Evolutionary conservation across 1,139 yeast genomes (phyloP), one percentile per base, ranked within the genome.

Genomic region (Citeromyces siamensis): DNA sequence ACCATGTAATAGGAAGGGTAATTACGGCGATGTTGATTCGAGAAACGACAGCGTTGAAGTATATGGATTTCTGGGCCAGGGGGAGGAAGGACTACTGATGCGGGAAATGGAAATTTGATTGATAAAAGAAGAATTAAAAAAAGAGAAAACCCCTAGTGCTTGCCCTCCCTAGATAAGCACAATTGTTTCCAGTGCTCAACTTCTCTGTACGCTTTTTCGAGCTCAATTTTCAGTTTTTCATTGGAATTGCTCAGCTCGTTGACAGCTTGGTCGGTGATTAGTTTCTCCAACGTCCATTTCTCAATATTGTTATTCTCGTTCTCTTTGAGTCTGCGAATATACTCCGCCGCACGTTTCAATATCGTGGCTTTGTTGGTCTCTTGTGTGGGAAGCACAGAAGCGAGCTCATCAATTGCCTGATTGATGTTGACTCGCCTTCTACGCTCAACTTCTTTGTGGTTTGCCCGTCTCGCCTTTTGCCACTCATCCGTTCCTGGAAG

Each of bases 391-490:
- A 90, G 76, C 41, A 83, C 63, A 35, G 74, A 73, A 31, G 94
- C 84, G 48, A 90, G 69, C 50, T 79, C 86, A 50, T 78, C 79
- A 53, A 90, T 88, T 9, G 97, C 97, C 37, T 71, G 68, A 59
- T 88, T 90, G 54, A 90, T 90, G 36, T 81, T 76, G 54, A 90
- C 96, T 51, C 99, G 75, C 54, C 99, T 78, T 50, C 97, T 76
- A 52, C 96, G 73, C 62, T 90, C 99, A 21, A 90, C 98, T 60
- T 93, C 98, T 59, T 90, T 90, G 63, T 90, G 99, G 57, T 85
- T 88, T 49, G 83, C 84, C 49, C 83, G 78, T 48, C 96, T 74
- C 53, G 75, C 72, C 46, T 72, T 72, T 53, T 81, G 88, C 94
- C 95, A 86, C 56, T 84, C 95, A 21, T 81, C 93, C 16, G 84